phyloP scores from a whole-genome alignment of 257 asterid genomes.

The Fraxinus pennsylvanica region DNA sequence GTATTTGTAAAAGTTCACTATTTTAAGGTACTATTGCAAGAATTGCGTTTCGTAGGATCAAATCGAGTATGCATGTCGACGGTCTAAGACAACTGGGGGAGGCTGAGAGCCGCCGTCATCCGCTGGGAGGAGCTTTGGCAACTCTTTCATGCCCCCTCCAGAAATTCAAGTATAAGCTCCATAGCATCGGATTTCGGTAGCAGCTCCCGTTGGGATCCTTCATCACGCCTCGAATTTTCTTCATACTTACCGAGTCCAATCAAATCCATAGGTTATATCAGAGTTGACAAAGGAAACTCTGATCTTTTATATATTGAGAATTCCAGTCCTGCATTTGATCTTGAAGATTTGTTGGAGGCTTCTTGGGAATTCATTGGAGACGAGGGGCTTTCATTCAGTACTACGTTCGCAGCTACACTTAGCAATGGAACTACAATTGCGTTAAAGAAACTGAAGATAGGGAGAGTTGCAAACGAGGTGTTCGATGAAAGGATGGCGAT shows the following conservation, averaged over 20 bases:
- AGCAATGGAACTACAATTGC: constrained; percentile 23
- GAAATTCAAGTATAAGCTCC: neutral
- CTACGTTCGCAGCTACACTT: constrained; percentile 27
- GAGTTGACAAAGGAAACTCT: constrained; percentile 1
- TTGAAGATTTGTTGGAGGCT: constrained; percentile 33
- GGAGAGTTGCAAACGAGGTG: constrained; percentile 19
- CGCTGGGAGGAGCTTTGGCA: neutral
- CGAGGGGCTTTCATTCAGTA: constrained; percentile 22
- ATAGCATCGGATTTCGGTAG: neutral
- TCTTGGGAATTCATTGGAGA: constrained; percentile 35
- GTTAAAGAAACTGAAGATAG: constrained; percentile 29
- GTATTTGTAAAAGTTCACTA: neutral
- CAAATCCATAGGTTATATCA: neutral
- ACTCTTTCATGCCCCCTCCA: neutral
- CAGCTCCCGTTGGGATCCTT: neutral
- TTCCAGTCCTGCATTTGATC: constrained; percentile 30
- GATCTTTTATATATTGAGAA: constrained; percentile 27
- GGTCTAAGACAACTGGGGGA: neutral
- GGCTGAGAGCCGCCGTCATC: neutral
- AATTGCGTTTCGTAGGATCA: neutral
- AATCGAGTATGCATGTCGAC: neutral
- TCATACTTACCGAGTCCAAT: neutral
- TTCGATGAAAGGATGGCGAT: constrained; percentile 31
- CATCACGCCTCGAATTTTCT: neutral
- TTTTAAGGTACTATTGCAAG: neutral